Base-by-base conservation (phyloP, 306 rosid genomes). In the Prinsepia uniflora region DNA sequence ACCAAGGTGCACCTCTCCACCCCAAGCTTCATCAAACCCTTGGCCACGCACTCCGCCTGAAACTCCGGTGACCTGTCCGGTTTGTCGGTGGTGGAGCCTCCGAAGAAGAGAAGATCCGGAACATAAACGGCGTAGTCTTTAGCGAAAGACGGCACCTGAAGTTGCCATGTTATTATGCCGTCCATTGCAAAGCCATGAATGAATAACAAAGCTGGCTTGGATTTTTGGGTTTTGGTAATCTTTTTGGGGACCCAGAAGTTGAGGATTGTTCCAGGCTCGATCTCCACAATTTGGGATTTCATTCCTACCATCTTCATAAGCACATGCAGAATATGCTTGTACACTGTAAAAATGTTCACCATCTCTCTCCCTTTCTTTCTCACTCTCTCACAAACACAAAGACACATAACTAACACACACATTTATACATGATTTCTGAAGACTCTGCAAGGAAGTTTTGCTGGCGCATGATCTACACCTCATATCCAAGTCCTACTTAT, bases 31-130 rank as follows among this genome's bases (percentile, higher is more conserved):
- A 11, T 57, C 76, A 84, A 43, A 19, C 86, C 86, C 76, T 74
- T 63, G 1, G 74, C 82, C 55, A 84, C 68, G n/a, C 88, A 79
- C 74, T 50, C 72, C 39, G 86, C 86, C 52, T 84, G 88, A 49
- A 81, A 84, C 76, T 67, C 80, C 36, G 52, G 75, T 11, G 84
- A 73, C 43, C 86, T 59, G 6, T 81, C 82, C 0, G 67, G 11
- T 20, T 67, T 78, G 18, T 81, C 86, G 5, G 88, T 78, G 6
- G 57, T 24, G 10, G 84, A 84, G 7, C 54, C 74, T 0, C 84
- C 82, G 63, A 84, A 81, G 76, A 84, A 84, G 41, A 84, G 24
- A 6, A 84, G 45, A 45, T 81, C 82, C 1, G 88, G 86, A 9
- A 81, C 80, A 44, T 81, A 84, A 20, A 84, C 75, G 10, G 65